Conservation (phyloP, 495 filamentous ascomycete genomes). For the Aspergillus sclerotiicarbonarius region DNA sequence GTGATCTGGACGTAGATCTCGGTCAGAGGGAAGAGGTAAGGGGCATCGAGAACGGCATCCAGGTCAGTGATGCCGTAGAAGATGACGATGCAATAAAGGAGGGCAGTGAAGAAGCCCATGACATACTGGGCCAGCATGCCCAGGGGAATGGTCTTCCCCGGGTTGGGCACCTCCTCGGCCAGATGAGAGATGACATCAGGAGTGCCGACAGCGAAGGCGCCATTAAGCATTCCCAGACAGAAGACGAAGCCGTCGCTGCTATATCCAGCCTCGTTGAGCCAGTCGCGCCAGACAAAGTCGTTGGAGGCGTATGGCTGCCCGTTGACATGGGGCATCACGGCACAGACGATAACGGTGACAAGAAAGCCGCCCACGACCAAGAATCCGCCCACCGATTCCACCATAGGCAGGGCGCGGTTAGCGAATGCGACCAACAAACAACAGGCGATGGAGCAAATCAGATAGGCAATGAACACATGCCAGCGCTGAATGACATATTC, state of each 20-base stretch:
- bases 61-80: conserved; percentile 52
- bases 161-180: conserved; percentile 74
- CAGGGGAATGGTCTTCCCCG: conserved; percentile 48
- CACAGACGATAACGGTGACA: conserved; percentile 70
- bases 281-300: conserved; percentile 61
- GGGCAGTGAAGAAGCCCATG: conserved; percentile 49
- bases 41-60: conserved; percentile 31
- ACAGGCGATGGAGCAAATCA: conserved; percentile 65
- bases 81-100: conserved; percentile 52
- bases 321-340: conserved; percentile 63
- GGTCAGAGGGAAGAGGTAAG: conserved; percentile 68
- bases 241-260: conserved; percentile 71
- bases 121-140: conserved; percentile 50
- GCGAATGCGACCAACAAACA: conserved; percentile 65
- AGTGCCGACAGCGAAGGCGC: conserved; percentile 80
- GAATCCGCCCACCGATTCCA: conserved; percentile 66
- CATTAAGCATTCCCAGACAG: conserved; percentile 78
- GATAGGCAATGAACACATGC: conserved; percentile 72
- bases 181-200: conserved; percentile 75
- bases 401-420: conserved; percentile 63
- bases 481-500: conserved; percentile 61
- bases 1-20: conserved; percentile 80
- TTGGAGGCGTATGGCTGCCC: conserved; percentile 49
- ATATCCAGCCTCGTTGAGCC: conserved; percentile 68
- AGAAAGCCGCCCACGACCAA: conserved; percentile 67